phyloP scores from a whole-genome alignment of 768 basidiomycete genomes.

The Cubamyces lactineus region DNA sequence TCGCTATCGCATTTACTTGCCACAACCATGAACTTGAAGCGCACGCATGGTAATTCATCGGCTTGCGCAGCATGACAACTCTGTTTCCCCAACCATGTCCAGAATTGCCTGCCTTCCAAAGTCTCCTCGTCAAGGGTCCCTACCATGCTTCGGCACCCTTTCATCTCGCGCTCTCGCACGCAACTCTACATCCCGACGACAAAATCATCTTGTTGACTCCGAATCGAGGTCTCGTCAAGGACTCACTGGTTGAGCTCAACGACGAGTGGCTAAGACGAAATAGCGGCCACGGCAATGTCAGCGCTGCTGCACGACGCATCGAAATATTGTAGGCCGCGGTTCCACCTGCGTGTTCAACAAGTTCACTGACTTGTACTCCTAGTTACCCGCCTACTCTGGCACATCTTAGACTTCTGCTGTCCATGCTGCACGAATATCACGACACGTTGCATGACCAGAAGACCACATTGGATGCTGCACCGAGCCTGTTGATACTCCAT shows the following conservation, averaged over 20 bases:
- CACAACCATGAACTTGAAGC: conserved; percentile 51
- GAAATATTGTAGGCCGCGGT: conserved; percentile 54
- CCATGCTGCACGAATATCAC: conserved; percentile 46
- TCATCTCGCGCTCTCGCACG: conserved; percentile 61
- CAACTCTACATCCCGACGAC: conserved; percentile 38
- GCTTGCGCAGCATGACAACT: conserved; percentile 34
- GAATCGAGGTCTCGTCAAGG: conserved; percentile 47
- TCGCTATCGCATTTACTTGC: no score
- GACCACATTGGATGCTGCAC: conserved; percentile 43
- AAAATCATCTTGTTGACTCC: conserved; percentile 56
- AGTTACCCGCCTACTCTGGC: conserved; percentile 69
- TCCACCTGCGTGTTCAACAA: neutral
- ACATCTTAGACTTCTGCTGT: conserved; percentile 56
- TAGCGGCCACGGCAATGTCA: conserved; percentile 35
- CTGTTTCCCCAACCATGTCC: conserved; percentile 49
- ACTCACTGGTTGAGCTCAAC: conserved; percentile 48
- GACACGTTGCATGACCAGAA: conserved; percentile 33
- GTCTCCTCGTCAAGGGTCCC: conserved; percentile 63
- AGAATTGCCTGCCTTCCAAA: conserved; percentile 55
- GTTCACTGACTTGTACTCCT: conserved; percentile 4
- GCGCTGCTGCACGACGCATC: conserved; percentile 32
- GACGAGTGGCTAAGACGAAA: conserved; percentile 46
- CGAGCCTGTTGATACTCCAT: conserved; percentile 59
- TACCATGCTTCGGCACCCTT: conserved; percentile 73
- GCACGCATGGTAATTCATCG: neutral